Evolutionary conservation across 2,329 filamentous ascomycete species (phyloP).

Genomic region (Aspergillus sp.): DNA sequence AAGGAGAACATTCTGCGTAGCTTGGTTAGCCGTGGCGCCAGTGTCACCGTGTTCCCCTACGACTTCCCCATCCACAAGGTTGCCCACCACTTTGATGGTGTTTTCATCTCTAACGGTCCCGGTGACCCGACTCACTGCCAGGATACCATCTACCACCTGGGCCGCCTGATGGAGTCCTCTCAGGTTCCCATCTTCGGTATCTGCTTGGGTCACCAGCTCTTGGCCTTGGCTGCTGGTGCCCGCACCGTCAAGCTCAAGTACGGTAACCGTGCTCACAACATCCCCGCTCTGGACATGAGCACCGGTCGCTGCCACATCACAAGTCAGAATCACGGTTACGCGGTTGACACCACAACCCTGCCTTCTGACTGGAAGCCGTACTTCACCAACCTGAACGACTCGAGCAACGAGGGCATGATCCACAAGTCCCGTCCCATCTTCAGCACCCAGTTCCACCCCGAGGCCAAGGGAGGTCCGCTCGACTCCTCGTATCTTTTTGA

Average conservation of each 20-base stretch:
- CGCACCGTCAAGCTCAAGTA: constrained; percentile 97
- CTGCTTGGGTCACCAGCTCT: constrained; percentile 92
- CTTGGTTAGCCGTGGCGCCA: constrained; percentile 82
- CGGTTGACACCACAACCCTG: constrained; percentile 77
- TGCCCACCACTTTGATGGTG: constrained; percentile 91
- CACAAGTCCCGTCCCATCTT: constrained; percentile 96
- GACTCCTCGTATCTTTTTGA: constrained; percentile 96
- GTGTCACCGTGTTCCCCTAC: constrained; percentile 90
- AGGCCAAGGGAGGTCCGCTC: constrained; percentile 94
- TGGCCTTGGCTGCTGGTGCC: constrained; percentile 82
- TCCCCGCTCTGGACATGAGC: constrained; percentile 86
- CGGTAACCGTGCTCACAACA: constrained; percentile 98
- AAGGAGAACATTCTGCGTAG: constrained; percentile 99
- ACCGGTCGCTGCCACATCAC: constrained; percentile 98
- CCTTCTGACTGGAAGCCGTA: constrained; percentile 90
- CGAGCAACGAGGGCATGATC: constrained; percentile 94
- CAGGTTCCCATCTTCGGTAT: constrained; percentile 95
- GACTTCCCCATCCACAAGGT: constrained; percentile 98
- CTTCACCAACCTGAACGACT: constrained; percentile 97
- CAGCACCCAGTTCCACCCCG: constrained; percentile 97
- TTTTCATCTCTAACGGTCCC: constrained; percentile 98
- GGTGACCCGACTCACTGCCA: constrained; percentile 97
- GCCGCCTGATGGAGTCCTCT: constrained; percentile 82
- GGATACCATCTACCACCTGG: constrained; percentile 86
- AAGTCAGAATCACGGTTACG: constrained; percentile 97